Evolutionary conservation across 176 grass and related monocot species (phyloP), one percentile per base, ranked within the genome.

Genomic region (Raddia distichophylla): DNA sequence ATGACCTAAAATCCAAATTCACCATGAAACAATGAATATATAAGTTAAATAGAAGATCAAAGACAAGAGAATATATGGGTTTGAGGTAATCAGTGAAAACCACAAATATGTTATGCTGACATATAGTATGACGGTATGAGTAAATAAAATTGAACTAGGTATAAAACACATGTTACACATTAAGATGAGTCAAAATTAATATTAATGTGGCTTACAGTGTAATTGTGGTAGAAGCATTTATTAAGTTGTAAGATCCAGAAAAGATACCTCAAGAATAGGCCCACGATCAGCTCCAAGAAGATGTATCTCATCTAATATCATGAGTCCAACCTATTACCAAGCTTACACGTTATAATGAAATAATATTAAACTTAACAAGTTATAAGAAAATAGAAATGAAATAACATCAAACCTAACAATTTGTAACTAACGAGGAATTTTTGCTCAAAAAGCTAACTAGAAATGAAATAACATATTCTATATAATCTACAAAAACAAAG

Each of bases 231-330:
- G 2, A 80, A 69, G 51, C 66, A 35, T 71, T 59, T 81, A 74
- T 73, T 63, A 82, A 74, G 42, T 75, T 76, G 75, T 32, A 80
- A 84, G 13, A 78, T 45, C 14, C 58, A 64, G 80, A 87, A 60
- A 34, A n/a, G 46, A 4, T 91, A 94, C 95, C 95, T 98, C 95
- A 76, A 98, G 95, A 89, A 98, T 94, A 63, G 95, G 92, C 56
- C 95, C 95, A 84, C 92, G 92, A 47, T 98, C 92, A 86, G 90
- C 95, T 87, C 95, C 95, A 66, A 98, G 83, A 86, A 98, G 83
- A 90, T 98, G 95, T 82, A 95, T 98, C 88, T 98, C 95, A 78
- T 98, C 95, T 63, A 98, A 77, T 86, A 98, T 98, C 95, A 98
- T 93, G 71, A 98, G 95, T 48, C 95, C 95, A 14, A 98, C 92